phyloP scores from a whole-genome alignment of 129 eudicot genomes.

The Erigeron canadensis region DNA sequence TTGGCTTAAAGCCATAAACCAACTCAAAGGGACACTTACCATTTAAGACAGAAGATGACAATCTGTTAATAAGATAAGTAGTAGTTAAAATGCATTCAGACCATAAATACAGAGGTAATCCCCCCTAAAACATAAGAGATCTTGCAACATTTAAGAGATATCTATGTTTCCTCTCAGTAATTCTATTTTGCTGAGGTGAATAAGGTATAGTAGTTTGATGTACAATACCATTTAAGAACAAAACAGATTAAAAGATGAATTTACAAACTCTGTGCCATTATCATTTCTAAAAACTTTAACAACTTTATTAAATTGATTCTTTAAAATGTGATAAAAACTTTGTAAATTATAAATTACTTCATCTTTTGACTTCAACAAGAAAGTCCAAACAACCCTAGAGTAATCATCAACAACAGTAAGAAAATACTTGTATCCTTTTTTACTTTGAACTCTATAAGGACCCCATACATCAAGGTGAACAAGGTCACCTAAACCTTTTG shows the following conservation, averaged over 20 bases:
- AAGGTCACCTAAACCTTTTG: neutral
- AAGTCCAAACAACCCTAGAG: neutral
- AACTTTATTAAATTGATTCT: neutral
- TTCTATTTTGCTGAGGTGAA: neutral
- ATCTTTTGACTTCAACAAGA: neutral
- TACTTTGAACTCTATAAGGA: neutral
- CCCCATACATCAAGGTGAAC: neutral
- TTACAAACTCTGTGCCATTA: neutral
- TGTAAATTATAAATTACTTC: neutral
- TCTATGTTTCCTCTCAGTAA: neutral
- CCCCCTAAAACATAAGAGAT: neutral
- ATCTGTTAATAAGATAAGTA: neutral
- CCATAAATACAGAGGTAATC: neutral
- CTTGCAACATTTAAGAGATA: too few relatives aligned
- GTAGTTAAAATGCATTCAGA: neutral
- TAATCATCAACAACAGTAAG: neutral
- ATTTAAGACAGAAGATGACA: too few relatives aligned
- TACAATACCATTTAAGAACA: neutral
- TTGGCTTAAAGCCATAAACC: too few relatives aligned
- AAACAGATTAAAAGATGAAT: neutral
- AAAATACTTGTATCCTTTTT: neutral
- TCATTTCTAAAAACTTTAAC: neutral
- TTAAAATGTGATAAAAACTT: neutral
- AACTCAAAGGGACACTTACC: too few relatives aligned
- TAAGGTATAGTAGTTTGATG: neutral